Evolutionary conservation across 2,329 filamentous ascomycete genomes (phyloP).

Genomic region (Curvularia eragrostidis): DNA sequence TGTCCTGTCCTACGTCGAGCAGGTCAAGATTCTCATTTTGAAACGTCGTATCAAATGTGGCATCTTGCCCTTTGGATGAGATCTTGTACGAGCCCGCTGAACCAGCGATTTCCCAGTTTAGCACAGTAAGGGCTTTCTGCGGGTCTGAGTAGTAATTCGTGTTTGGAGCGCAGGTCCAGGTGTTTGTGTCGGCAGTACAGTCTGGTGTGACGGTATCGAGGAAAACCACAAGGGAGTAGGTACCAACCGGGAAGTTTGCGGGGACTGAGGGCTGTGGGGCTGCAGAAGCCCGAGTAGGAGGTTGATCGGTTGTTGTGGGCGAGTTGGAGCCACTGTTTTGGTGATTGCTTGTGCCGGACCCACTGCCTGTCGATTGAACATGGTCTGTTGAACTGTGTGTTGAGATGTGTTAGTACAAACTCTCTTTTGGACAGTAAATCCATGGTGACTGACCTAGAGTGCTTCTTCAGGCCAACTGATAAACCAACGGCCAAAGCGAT

Average conservation of each 20-base stretch:
- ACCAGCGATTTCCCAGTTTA: constrained; percentile 67
- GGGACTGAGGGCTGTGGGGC: constrained; percentile 25
- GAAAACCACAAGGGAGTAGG: constrained; percentile 67
- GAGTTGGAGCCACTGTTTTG: constrained; percentile 9
- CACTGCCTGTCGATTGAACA: not conserved
- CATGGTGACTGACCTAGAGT: constrained; percentile 27
- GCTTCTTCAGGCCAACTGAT: constrained; percentile 52
- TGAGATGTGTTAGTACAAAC: constrained; percentile 9
- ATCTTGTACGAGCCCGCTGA: constrained; percentile 56
- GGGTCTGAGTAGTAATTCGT: constrained; percentile 55
- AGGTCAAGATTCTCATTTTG: constrained; percentile 59
- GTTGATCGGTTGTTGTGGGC: constrained; percentile 12
- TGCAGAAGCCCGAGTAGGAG: constrained; percentile 25
- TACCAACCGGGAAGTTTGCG: constrained; percentile 64
- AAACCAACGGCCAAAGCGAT: constrained; percentile 50
- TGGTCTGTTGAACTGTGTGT: constrained; percentile 6
- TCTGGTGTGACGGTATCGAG: constrained; percentile 61
- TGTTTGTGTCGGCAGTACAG: constrained; percentile 65
- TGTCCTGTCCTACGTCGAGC: constrained; percentile 55
- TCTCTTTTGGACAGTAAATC: not conserved
- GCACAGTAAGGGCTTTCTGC: constrained; percentile 57
- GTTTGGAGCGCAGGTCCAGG: constrained; percentile 70
- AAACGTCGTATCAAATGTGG: constrained; percentile 65
- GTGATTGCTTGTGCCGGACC: not conserved
- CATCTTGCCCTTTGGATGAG: constrained; percentile 59